These are phyloP conservation scores for Fonsecaea pugnacius DNA, from an alignment of 2,329 filamentous ascomycete species.

Conservation along the genomic window DNA sequence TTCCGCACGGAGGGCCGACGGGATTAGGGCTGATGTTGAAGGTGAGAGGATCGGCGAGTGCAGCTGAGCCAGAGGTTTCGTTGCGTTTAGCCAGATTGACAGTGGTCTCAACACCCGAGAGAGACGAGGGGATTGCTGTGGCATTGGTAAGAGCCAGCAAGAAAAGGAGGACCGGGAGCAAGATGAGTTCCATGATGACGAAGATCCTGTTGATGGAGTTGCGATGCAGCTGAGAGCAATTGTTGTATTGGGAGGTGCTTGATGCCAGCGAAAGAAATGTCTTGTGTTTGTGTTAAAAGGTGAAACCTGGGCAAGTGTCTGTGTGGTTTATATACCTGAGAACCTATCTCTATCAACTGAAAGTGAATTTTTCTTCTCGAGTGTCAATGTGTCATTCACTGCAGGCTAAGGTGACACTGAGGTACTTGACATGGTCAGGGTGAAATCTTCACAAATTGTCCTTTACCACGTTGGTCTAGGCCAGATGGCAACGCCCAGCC, in stretches of 20 bases:
- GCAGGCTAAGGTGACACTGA: not conserved
- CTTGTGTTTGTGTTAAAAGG: not conserved
- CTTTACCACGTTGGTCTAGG: not conserved
- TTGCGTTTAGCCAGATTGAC: not conserved
- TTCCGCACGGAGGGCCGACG: constrained; percentile 9
- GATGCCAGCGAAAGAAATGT: not conserved
- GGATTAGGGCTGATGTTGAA: constrained; percentile 9
- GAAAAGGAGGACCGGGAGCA: not conserved
- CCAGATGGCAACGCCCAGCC: not conserved
- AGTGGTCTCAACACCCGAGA: not conserved
- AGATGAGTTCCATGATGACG: constrained; percentile 4
- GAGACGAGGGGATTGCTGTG: constrained; percentile 5
- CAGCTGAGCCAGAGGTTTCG: constrained; percentile 1
- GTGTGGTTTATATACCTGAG: not conserved
- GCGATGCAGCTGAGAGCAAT: not conserved
- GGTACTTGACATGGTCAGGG: not conserved
- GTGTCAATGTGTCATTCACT: not conserved
- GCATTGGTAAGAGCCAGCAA: not conserved
- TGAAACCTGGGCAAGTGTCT: not conserved
- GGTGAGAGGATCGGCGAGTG: not conserved
- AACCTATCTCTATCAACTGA: not conserved
- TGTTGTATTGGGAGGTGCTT: not conserved
- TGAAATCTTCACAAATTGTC: not conserved
- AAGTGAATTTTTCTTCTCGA: not conserved
- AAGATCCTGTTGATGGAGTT: not conserved